A percentile compares a stretch with the other conserved stretches of the same genome.
These are phyloP conservation scores for Penicillium cataractarum DNA, from an alignment of 495 filamentous ascomycete genomes.

Conservation along the genomic window DNA sequence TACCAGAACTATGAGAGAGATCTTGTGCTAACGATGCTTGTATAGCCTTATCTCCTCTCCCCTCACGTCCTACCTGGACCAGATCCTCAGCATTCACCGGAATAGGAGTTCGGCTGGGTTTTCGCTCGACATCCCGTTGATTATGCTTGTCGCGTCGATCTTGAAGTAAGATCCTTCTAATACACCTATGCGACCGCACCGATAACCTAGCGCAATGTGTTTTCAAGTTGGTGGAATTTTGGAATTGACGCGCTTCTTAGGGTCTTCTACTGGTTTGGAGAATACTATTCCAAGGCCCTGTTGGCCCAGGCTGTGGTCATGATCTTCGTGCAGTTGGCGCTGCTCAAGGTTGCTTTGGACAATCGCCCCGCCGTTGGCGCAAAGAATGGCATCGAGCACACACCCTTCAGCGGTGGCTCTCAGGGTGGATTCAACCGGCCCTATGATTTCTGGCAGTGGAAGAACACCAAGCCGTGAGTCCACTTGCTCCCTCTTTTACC, in stretches of 20 bases:
- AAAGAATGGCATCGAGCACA: constrained; percentile 55
- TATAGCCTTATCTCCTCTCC: constrained; percentile 74
- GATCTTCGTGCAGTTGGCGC: constrained; percentile 76
- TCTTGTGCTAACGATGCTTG: constrained; percentile 12
- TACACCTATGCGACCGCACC: neutral
- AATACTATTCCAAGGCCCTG: constrained; percentile 76
- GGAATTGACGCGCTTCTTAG: constrained; percentile 40
- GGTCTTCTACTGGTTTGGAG: constrained; percentile 93
- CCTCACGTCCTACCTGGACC: constrained; percentile 85
- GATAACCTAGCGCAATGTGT: neutral
- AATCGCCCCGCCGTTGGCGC: constrained; percentile 72
- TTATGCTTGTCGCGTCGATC: constrained; percentile 95
- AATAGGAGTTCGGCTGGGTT: constrained; percentile 85
- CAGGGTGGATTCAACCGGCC: constrained; percentile 56
- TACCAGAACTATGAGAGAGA: neutral
- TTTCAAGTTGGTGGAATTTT: neutral
- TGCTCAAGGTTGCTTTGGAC: constrained; percentile 89
- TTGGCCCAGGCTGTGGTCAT: constrained; percentile 86
- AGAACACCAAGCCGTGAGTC: constrained; percentile 72
- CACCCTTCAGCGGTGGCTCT: constrained; percentile 42
- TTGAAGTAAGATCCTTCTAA: constrained; percentile 65
- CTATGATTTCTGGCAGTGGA: constrained; percentile 96
- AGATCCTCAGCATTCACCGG: constrained; percentile 87
- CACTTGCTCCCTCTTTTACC: neutral
- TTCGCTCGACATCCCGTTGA: constrained; percentile 87